phyloP scores from a whole-genome alignment of 148 eudicot species.

The Persicaria maculosa region DNA sequence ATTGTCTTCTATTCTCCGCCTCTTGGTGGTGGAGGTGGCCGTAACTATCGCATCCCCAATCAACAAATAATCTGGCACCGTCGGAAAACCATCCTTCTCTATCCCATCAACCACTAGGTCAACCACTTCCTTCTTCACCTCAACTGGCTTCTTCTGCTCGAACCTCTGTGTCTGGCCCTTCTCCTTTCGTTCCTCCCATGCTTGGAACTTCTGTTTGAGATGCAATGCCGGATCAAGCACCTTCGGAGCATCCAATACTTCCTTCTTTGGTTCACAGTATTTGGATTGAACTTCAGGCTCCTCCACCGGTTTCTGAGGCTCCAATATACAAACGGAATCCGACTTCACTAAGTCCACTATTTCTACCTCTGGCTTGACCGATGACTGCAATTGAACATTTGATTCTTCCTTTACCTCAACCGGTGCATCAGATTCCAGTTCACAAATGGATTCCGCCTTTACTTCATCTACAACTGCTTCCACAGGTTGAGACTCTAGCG shows the following conservation, averaged over 20 bases:
- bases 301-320: constrained; percentile 5
- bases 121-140: constrained; percentile 22
- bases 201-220: not conserved
- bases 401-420: not conserved
- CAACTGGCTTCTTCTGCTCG: constrained; percentile 13
- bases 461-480: not conserved
- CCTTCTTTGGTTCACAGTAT: not conserved
- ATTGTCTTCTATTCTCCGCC: constrained; percentile 46
- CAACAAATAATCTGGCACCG: constrained; percentile 47
- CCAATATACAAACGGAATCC: not conserved
- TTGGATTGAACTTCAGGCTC: not conserved
- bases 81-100: constrained; percentile 52
- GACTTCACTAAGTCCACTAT: not conserved
- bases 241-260: constrained; percentile 9
- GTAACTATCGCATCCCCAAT: constrained; percentile 41
- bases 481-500: not conserved
- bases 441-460: constrained; percentile 16
- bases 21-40: constrained; percentile 52
- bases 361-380: not conserved
- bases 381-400: not conserved
- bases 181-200: not conserved
- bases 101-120: constrained; percentile 32
- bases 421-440: not conserved
- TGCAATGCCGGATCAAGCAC: not conserved
- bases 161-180: not conserved